These are phyloP conservation scores for Penicillium sp. DNA, from an alignment of 2,329 filamentous ascomycete species.

Conservation along the genomic window DNA sequence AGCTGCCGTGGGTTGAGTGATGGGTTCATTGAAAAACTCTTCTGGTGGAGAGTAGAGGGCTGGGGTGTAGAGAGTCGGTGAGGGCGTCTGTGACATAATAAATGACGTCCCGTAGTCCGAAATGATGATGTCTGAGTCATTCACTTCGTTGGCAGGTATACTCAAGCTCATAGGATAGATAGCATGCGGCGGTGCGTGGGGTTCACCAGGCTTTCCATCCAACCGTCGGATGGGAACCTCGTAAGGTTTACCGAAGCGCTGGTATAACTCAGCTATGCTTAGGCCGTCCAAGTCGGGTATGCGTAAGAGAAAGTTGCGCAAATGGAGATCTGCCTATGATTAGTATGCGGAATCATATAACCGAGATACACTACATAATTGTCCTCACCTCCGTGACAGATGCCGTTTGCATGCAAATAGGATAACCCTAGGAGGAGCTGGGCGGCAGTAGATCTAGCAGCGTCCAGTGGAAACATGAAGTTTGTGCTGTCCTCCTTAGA, in stretches of 20 bases:
- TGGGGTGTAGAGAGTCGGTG: slow-evolving; percentile 20
- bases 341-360: slow-evolving; percentile 7
- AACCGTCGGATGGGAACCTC: slow-evolving; percentile 18
- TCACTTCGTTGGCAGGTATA: slow-evolving; percentile 20
- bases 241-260: slow-evolving; percentile 18
- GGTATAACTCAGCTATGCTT: slow-evolving; percentile 19
- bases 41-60: slow-evolving; percentile 20
- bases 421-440: slow-evolving; percentile 19
- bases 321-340: slow-evolving; percentile 9
- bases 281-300: slow-evolving; percentile 16
- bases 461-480: slow-evolving; percentile 20
- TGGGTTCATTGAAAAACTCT: slow-evolving; percentile 1
- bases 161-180: slow-evolving; percentile 19
- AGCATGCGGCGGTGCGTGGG: slow-evolving; percentile 18
- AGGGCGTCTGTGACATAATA: slow-evolving; percentile 17
- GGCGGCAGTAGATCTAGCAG: slow-evolving; percentile 19
- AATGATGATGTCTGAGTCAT: slow-evolving; percentile 21
- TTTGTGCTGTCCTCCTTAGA: slow-evolving; percentile 15
- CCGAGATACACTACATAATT: not conserved
- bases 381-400: slow-evolving; percentile 20
- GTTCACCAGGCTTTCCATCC: slow-evolving; percentile 18
- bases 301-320: slow-evolving; percentile 19
- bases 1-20: not conserved
- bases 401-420: slow-evolving; percentile 20
- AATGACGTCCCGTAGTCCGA: slow-evolving; percentile 24